Evolutionary conservation across 2,329 filamentous ascomycete species (phyloP), one percentile per base, ranked within the genome.

Genomic region (Lanzia echinophila): DNA sequence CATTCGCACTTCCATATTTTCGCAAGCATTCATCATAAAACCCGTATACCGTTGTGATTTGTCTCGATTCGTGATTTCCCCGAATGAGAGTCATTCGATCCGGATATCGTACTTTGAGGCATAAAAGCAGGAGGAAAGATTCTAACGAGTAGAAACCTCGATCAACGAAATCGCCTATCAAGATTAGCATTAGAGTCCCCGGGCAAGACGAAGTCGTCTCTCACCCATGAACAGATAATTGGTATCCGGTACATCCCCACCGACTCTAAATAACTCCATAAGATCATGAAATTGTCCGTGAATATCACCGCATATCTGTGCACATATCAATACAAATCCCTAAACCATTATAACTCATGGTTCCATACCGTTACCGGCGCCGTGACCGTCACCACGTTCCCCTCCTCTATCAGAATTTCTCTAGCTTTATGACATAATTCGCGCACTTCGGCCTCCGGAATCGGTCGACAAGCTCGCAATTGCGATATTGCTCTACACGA

Each of bases 131-230:
- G 58, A 96, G 84, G 69, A 99, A 96, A 4, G 91, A 94, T 74
- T 99, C 92, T 63, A 99, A 84, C 2, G 90, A 96, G 75, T 97
- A 99, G 78, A 96, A 99, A 55, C 92, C 92, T 60, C 92, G 88
- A 71, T 99, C 92, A 68, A 99, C 92, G 65, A 96, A 99, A 72
- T 99, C 92, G 69, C 92, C 87, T 90, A 60, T 47, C 34, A 15
- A 19, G 39, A 43, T 66, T 28, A 66, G 57, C 49, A 49, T 31
- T 41, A 15, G 10, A 24, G 44, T 22, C 6, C 19, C 24, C 24
- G 32, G 13, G 11, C 3, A 3, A 19, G 7, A 17, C 6, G 11
- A 5, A 3, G 12, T 15, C 15, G 4, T 28, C 36, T n/a, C 72
- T 44, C 76, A 88, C 86, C 91, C 90, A 96, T 96, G 73, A 96